Percentiles rank a stretch among this genome's conserved stretches.
These are phyloP conservation scores for Cladosporium phlei DNA, from an alignment of 2,329 filamentous ascomycete genomes.

Conservation along the genomic window DNA sequence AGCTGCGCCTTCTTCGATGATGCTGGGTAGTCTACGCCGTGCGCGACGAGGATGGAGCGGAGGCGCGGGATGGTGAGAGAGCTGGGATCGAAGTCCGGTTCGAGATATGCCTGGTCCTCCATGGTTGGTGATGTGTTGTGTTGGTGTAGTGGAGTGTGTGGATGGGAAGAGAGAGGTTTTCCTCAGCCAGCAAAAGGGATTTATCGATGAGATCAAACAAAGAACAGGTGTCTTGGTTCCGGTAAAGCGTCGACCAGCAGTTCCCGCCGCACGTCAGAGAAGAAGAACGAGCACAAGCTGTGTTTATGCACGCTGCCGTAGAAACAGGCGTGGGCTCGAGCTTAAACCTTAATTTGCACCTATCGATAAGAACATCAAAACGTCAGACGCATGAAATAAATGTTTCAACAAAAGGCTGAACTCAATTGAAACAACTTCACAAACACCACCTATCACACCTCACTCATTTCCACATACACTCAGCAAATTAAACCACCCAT, in stretches of 20 bases:
- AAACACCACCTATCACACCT: no score
- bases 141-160: background rate
- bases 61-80: constrained; percentile 81
- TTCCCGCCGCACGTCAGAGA: no score
- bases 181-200: no score
- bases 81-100: constrained; percentile 78
- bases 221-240: background rate
- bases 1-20: constrained; percentile 90
- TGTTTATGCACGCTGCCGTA: no score
- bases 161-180: no score
- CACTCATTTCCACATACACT: no score
- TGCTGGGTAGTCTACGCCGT: constrained; percentile 79
- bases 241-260: background rate
- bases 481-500: background rate
- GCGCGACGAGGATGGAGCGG: constrained; percentile 83
- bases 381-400: background rate
- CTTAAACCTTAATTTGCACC: no score
- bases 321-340: no score
- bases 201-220: no score
- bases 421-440: background rate
- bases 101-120: constrained; percentile 74
- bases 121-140: constrained; percentile 15
- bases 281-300: no score
- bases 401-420: background rate
- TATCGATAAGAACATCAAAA: constrained; percentile 2